Conservation (phyloP, 352 stramenopile species). For the Pelagophyceae sp. region DNA sequence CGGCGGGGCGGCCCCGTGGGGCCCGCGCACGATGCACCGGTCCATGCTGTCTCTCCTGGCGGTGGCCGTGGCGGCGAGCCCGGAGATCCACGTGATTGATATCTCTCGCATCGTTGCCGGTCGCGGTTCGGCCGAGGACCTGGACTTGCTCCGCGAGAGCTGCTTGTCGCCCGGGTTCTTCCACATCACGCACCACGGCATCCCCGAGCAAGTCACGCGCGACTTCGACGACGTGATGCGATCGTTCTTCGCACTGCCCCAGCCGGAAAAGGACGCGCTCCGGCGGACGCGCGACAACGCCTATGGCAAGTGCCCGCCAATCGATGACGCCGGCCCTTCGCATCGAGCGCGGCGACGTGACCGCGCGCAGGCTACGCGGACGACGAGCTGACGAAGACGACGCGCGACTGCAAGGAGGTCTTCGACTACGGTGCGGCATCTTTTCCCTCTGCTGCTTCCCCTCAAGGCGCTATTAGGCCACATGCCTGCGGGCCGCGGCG, state of each 20-base stretch:
- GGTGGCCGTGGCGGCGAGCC: too few species aligned
- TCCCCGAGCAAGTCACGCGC: constrained; percentile 53
- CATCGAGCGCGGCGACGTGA: constrained; percentile 65
- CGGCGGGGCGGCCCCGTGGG: too few species aligned
- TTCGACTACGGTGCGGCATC: constrained; percentile 64
- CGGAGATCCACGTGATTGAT: not conserved
- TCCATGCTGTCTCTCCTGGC: too few species aligned
- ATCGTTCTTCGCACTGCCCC: constrained; percentile 67
- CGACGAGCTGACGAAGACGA: constrained; percentile 84
- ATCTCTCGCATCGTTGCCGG: not conserved
- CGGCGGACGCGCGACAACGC: not conserved
- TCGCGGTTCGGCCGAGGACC: not conserved
- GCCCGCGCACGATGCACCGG: too few species aligned
- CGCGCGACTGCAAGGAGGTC: constrained; percentile 76
- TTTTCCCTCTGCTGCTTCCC: too few species aligned
- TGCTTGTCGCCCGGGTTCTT: constrained; percentile 79
- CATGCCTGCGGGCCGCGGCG: constrained; percentile 35
- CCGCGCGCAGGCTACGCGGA: constrained; percentile 81
- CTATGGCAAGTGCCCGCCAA: not conserved
- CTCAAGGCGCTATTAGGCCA: too few species aligned
- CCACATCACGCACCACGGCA: constrained; percentile 70
- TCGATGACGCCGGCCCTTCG: too few species aligned
- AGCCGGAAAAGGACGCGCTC: constrained; percentile 41
- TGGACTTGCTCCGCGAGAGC: constrained; percentile 15
- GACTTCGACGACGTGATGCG: constrained; percentile 55